Conservation (phyloP, 306 rosid genomes). For the Citrullus colocynthis region DNA sequence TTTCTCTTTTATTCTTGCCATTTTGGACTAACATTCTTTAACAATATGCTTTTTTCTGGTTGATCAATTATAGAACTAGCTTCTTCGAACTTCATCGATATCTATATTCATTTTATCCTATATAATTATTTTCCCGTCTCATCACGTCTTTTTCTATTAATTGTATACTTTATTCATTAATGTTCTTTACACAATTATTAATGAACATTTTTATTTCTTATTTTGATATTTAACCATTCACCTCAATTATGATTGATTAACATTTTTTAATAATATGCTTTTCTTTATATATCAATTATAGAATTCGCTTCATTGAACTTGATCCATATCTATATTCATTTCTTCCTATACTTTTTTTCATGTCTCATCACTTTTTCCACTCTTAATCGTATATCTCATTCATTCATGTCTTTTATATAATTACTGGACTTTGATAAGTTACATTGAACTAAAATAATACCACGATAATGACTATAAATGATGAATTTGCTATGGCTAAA, state of each 20-base stretch:
- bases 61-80: neutral
- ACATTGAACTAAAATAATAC: neutral
- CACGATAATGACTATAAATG: no score
- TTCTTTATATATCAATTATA: neutral
- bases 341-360: neutral
- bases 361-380: neutral
- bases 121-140: neutral
- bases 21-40: neutral
- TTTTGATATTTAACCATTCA: no score
- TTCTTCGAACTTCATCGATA: neutral
- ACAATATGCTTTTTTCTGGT: neutral
- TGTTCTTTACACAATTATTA: no score
- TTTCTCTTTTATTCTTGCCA: neutral
- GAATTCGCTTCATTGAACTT: neutral
- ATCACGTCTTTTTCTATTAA: neutral
- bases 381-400: no score
- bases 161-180: no score
- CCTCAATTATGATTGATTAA: neutral
- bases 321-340: neutral
- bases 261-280: neutral
- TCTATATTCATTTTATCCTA: neutral
- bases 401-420: no score
- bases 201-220: no score
- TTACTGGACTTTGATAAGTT: neutral
- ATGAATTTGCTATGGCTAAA: neutral